phyloP scores from a whole-genome alignment of 371 early-diverging fungal genomes.

The Cokeromyces recurvatus region DNA sequence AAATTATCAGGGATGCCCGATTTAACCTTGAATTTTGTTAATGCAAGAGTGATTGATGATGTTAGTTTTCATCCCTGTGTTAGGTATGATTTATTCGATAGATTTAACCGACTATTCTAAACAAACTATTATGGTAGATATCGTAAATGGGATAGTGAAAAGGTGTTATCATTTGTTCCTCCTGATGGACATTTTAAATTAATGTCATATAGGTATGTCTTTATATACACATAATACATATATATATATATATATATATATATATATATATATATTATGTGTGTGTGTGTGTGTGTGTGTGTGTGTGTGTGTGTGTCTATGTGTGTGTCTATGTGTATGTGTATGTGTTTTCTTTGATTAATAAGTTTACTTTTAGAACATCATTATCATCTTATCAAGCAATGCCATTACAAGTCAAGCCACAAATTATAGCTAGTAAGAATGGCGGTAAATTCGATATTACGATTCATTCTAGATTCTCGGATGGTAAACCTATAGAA shows the following conservation, averaged over 20 bases:
- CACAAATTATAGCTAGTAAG: slow-evolving; percentile 46
- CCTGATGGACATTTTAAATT: slow-evolving; percentile 91
- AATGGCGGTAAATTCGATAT: slow-evolving; percentile 69
- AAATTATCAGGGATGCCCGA: slow-evolving; percentile 89
- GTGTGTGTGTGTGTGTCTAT: too few species aligned
- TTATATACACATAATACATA: too few species aligned
- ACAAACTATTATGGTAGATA: too few species aligned
- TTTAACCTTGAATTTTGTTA: slow-evolving; percentile 68
- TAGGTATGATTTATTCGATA: slow-evolving; percentile 42
- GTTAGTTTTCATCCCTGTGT: slow-evolving; percentile 91
- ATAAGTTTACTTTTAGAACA: too few species aligned
- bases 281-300: not conserved
- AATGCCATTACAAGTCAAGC: slow-evolving; percentile 64
- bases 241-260: too few species aligned
- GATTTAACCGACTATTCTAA: too few species aligned
- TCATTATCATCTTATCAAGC: slow-evolving; percentile 57
- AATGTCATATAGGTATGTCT: slow-evolving; percentile 84
- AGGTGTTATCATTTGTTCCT: slow-evolving; percentile 84
- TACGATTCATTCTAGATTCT: slow-evolving; percentile 56
- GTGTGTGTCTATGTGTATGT: too few species aligned
- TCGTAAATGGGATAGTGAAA: slow-evolving; percentile 77
- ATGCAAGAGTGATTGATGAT: slow-evolving; percentile 73
- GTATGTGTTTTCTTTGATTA: too few species aligned
- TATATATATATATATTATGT: not conserved
- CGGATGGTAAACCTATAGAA: slow-evolving; percentile 69